Evolutionary conservation across 75 land plant species (phyloP).

Genomic region (Azolla pinnata): DNA sequence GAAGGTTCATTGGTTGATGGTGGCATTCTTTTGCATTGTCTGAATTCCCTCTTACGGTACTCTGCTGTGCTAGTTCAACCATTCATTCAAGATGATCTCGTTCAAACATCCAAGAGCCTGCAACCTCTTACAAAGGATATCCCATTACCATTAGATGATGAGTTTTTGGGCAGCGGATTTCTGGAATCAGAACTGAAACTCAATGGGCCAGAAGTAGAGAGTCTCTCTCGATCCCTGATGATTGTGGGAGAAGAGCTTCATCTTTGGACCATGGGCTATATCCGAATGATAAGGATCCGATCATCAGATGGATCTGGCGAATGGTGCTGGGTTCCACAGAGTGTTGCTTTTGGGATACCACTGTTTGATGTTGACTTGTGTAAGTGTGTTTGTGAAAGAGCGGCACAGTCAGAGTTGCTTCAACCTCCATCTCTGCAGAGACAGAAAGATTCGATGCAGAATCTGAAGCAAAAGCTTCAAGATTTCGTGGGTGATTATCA

Average conservation of each 20-base stretch:
- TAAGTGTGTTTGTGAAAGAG: conserved; percentile 57
- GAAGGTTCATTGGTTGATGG: conserved; percentile 92
- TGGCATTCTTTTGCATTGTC: conserved; percentile 74
- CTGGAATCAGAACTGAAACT: conserved; percentile 39
- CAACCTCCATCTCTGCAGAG: conserved; percentile 46
- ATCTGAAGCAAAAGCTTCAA: conserved; percentile 52
- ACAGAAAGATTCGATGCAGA: conserved; percentile 83
- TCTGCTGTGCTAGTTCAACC: conserved; percentile 93
- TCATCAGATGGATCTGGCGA: conserved; percentile 23
- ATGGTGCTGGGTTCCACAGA: conserved; percentile 87
- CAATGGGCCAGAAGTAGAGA: conserved; percentile 21
- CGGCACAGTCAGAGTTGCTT: conserved; percentile 60
- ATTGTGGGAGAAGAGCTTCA: conserved; percentile 48
- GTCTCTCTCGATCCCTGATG: conserved; percentile 26
- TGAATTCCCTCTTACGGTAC: conserved; percentile 70
- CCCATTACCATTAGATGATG: conserved; percentile 61
- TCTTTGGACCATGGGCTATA: conserved; percentile 68
- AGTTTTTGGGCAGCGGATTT: conserved; percentile 42
- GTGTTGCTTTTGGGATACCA: conserved; percentile 92
- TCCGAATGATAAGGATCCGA: conserved; percentile 58
- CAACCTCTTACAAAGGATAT: conserved; percentile 48
- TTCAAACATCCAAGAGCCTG: conserved; percentile 29
- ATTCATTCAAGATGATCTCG: conserved; percentile 49
- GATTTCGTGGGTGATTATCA: conserved; percentile 80
- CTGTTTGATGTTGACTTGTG: conserved; percentile 82